Conservation (phyloP, 2,329 filamentous ascomycete species). For the Rhynchosporium graminicola region DNA sequence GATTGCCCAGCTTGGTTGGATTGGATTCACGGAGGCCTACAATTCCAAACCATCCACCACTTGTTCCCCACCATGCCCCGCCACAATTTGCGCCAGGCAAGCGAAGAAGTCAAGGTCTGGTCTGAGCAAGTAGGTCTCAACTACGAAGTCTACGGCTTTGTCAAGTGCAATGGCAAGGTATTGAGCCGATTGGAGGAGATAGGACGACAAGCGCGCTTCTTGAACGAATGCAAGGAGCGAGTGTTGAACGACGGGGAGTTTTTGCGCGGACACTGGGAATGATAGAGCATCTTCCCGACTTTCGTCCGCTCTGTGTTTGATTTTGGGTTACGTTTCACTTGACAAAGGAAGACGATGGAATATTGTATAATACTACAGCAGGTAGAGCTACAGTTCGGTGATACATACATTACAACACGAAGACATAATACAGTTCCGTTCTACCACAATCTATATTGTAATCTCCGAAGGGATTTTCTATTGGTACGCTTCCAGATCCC, state of each 20-base stretch:
- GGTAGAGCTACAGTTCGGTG: neutral
- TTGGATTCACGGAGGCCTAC: conserved; percentile 70
- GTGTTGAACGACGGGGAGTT: conserved; percentile 46
- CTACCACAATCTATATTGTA: too few relatives aligned
- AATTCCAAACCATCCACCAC: conserved; percentile 73
- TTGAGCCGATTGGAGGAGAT: conserved; percentile 58
- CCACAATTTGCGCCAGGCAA: conserved; percentile 64
- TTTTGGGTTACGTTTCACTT: neutral
- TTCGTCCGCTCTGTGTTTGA: neutral
- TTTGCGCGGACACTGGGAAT: conserved; percentile 19
- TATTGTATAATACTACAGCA: conserved; percentile 10
- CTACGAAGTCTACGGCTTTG: conserved; percentile 62
- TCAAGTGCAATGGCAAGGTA: conserved; percentile 62
- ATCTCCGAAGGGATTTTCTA: too few relatives aligned
- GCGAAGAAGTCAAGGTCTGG: conserved; percentile 62
- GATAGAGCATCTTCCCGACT: neutral
- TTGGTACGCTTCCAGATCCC: too few relatives aligned
- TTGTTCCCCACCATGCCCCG: conserved; percentile 68
- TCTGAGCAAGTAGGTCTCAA: conserved; percentile 64
- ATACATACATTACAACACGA: neutral
- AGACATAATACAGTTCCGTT: neutral
- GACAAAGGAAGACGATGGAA: neutral
- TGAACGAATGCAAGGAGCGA: conserved; percentile 57
- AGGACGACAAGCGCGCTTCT: conserved; percentile 58
- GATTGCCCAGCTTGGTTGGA: conserved; percentile 72